Evolutionary conservation across 148 eudicot species (phyloP).

Genomic region (Suaeda aralocaspica): DNA sequence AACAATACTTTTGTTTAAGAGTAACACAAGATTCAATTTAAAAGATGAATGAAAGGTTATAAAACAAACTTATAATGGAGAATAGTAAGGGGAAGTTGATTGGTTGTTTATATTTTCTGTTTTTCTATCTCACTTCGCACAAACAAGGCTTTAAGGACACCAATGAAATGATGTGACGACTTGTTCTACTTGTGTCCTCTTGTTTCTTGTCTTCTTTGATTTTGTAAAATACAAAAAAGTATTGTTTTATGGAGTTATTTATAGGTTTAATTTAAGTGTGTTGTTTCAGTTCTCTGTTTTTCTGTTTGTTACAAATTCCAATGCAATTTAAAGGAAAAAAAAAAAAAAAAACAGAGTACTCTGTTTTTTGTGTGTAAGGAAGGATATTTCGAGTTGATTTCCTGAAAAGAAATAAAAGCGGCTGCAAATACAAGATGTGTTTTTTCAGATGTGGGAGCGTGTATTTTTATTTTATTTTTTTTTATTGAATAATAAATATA

Average conservation of each 20-base stretch:
- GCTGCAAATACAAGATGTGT: background rate
- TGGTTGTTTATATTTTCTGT: too few relatives aligned
- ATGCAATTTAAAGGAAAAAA: too few relatives aligned
- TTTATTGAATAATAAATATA: too few relatives aligned
- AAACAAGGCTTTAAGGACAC: background rate
- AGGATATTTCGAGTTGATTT: constrained; percentile 5
- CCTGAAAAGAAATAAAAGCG: too few relatives aligned
- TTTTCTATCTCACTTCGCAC: background rate
- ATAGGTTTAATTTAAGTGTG: background rate
- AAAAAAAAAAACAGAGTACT: background rate
- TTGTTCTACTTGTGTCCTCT: background rate
- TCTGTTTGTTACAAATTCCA: background rate
- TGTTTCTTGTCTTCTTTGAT: too few relatives aligned
- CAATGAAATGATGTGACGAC: background rate
- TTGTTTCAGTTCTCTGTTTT: background rate
- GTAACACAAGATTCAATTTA: too few relatives aligned
- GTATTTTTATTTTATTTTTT: too few relatives aligned
- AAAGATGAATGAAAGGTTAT: too few relatives aligned
- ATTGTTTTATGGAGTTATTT: background rate
- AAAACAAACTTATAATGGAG: too few relatives aligned
- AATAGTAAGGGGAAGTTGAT: too few relatives aligned
- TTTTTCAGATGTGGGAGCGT: too few relatives aligned
- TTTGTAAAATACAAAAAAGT: too few relatives aligned
- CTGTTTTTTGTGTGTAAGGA: background rate
- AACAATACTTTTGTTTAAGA: background rate